A percentile compares a stretch with the other conserved stretches of the same genome.
Conservation (phyloP, 2,329 filamentous ascomycete genomes). For the Leptographium radiaticola region DNA sequence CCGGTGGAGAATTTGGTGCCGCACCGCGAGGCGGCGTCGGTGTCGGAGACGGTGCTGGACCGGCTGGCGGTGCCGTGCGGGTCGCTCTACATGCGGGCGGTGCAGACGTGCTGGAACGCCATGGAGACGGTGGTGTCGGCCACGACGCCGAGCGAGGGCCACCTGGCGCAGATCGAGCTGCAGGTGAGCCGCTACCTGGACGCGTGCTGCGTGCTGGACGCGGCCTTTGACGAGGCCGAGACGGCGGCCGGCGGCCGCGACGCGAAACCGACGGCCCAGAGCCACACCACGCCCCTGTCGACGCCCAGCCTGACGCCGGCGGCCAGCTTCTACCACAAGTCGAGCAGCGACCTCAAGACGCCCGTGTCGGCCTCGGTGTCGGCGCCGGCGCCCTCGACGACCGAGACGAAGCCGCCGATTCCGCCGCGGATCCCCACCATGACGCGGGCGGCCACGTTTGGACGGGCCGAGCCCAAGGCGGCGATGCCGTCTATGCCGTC, state of each 20-base stretch:
- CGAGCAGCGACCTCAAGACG: not conserved
- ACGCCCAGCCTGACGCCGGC: not conserved
- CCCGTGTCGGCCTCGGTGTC: not conserved
- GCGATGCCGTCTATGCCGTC: no score
- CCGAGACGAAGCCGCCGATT: not conserved
- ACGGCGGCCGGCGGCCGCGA: no score
- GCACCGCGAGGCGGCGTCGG: conserved; percentile 31
- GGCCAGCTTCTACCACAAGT: not conserved
- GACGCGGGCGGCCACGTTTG: not conserved
- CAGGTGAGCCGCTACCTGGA: conserved; percentile 45
- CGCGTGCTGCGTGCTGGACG: conserved; percentile 48
- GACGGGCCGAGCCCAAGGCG: not conserved
- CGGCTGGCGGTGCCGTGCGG: conserved; percentile 57
- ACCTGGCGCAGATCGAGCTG: conserved; percentile 39
- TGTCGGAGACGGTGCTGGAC: conserved; percentile 48
- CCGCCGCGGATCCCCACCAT: not conserved
- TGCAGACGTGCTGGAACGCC: conserved; percentile 58
- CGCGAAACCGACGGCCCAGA: not conserved
- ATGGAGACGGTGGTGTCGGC: conserved; percentile 47
- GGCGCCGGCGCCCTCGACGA: conserved; percentile 3
- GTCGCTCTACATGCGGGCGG: conserved; percentile 61
- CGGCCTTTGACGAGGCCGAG: conserved; percentile 34
- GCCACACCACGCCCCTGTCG: not conserved
- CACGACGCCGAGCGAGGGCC: conserved; percentile 30
- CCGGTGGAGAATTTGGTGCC: conserved; percentile 43